Conservation (phyloP, 2,329 filamentous ascomycete genomes). For the Sporothrix humicola region DNA sequence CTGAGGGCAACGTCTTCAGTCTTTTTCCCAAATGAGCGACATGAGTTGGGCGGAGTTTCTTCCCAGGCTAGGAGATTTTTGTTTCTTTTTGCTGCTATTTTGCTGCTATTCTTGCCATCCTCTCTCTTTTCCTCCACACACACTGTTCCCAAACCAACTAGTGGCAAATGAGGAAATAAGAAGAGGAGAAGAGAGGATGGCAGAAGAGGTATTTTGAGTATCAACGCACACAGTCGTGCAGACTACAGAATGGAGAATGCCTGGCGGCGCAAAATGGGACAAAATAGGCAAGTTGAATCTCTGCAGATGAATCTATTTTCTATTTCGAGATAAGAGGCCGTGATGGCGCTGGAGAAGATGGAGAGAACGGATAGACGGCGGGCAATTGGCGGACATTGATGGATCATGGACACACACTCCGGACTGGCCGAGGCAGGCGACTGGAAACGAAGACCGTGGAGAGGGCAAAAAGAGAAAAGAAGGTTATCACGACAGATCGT, state of each 20-base stretch:
- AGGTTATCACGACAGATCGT: slow-evolving; percentile 8
- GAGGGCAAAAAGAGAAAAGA: background rate
- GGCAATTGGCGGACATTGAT: background rate
- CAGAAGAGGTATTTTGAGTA: background rate
- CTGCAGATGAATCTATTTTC: background rate
- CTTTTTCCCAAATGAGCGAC: background rate
- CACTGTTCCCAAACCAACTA: too few relatives aligned
- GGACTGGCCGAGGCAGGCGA: slow-evolving; percentile 10
- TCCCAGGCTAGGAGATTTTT: slow-evolving; percentile 6
- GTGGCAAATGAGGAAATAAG: background rate
- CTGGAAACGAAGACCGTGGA: background rate
- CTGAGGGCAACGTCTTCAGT: background rate
- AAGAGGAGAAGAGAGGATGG: background rate
- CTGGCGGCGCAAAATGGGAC: slow-evolving; percentile 13
- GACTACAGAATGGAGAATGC: background rate
- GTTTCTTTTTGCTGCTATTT: background rate
- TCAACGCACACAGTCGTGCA: too few relatives aligned
- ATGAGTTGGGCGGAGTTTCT: background rate
- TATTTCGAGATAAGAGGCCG: slow-evolving; percentile 8
- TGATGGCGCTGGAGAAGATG: background rate
- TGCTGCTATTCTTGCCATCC: background rate
- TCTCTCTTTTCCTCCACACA: too few relatives aligned
- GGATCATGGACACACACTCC: slow-evolving; percentile 17
- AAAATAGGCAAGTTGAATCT: slow-evolving; percentile 1
- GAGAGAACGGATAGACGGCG: background rate